Evolutionary conservation across 148 eudicot genomes (phyloP).

Genomic region (Vaccinium macrocarpon): DNA sequence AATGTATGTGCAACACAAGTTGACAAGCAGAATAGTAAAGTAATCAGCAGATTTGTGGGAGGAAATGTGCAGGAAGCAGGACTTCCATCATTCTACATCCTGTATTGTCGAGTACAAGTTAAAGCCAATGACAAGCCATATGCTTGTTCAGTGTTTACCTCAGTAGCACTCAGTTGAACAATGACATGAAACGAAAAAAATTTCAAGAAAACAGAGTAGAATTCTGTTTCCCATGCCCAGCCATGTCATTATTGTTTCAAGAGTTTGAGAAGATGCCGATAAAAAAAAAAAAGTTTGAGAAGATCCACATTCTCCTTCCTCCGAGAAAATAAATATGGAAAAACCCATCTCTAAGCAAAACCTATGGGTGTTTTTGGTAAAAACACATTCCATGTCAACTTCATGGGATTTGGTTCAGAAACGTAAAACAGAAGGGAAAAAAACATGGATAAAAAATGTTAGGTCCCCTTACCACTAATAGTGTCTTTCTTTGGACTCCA

Average conservation of each 20-base stretch:
- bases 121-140: neutral
- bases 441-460: neutral
- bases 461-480: slow-evolving; percentile 60
- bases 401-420: neutral
- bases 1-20: neutral
- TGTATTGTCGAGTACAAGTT: neutral
- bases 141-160: neutral
- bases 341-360: neutral
- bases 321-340: neutral
- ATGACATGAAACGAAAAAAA: neutral
- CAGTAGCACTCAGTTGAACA: neutral
- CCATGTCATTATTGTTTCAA: neutral
- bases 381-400: neutral
- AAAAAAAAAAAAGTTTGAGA: neutral
- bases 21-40: neutral
- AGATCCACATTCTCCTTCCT: neutral
- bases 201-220: neutral
- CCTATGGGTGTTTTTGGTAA: neutral
- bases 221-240: neutral
- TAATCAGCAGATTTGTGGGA: too few species aligned
- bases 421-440: neutral
- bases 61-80: neutral
- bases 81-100: neutral
- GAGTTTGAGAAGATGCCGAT: neutral
- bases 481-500: slow-evolving; percentile 74